A percentile compares a stretch with the other conserved stretches of the same genome.
Conservation (phyloP, 2,329 filamentous ascomycete species). For the Cordyceps cicadae region DNA sequence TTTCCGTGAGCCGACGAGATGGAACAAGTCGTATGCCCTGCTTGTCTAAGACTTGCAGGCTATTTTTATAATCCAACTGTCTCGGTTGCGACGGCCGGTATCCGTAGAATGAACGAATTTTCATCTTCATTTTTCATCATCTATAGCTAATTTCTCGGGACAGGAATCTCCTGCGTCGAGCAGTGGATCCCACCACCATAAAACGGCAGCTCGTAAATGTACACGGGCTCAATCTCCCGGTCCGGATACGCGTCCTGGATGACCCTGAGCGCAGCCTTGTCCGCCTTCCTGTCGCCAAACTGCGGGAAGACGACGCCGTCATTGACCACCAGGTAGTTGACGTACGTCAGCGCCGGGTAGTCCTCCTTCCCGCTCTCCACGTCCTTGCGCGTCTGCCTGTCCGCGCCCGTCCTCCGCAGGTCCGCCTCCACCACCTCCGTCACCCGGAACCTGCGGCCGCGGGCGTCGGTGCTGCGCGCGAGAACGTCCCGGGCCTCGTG, state of each 20-base stretch:
- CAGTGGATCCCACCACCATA: constrained; percentile 23
- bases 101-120: too few species aligned
- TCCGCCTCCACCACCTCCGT: constrained; percentile 20
- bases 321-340: constrained; percentile 23
- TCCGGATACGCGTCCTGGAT: constrained; percentile 13
- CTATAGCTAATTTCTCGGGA: not conserved
- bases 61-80: too few species aligned
- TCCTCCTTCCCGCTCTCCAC: constrained; percentile 3
- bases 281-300: constrained; percentile 19
- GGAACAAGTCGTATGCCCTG: too few species aligned
- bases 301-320: constrained; percentile 22
- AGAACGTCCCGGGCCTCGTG: constrained; percentile 18
- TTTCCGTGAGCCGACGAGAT: too few species aligned
- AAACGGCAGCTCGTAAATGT: constrained; percentile 15
- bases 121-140: too few species aligned
- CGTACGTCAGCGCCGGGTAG: constrained; percentile 16
- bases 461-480: constrained; percentile 14
- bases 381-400: constrained; percentile 1
- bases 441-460: constrained; percentile 17
- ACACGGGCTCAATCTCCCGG: constrained; percentile 16
- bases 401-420: constrained; percentile 10
- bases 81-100: too few species aligned
- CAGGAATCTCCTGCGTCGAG: constrained; percentile 21
- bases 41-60: too few species aligned
- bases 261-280: constrained; percentile 16